Evolutionary conservation across 108 stramenopile genomes (phyloP).

Genomic region (Cyclotella kingstonii): DNA sequence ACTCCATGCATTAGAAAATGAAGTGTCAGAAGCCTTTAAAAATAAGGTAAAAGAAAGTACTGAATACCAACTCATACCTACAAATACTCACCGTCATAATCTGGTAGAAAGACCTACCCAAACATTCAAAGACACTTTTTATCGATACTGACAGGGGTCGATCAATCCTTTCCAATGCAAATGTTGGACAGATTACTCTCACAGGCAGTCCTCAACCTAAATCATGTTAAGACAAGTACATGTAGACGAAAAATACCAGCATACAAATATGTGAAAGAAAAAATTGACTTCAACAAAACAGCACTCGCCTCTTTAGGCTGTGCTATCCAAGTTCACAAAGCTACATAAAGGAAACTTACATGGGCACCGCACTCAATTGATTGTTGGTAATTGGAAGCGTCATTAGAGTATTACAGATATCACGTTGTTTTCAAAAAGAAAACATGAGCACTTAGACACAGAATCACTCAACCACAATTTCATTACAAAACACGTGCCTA

Average conservation of each 20-base stretch:
- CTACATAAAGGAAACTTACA: too few relatives aligned
- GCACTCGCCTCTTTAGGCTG: conserved; percentile 15
- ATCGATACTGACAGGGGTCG: not conserved
- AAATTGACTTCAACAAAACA: conserved; percentile 19
- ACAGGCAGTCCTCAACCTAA: conserved; percentile 4
- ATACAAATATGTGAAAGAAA: not conserved
- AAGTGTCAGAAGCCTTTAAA: too few relatives aligned
- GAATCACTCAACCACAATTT: too few relatives aligned
- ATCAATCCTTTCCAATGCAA: conserved; percentile 2
- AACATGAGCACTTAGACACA: too few relatives aligned
- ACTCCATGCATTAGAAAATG: too few relatives aligned
- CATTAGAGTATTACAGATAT: too few relatives aligned
- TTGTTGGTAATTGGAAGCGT: conserved; percentile 41
- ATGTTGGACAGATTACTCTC: conserved; percentile 7
- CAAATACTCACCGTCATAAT: conserved; percentile 5
- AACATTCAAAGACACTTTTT: conserved; percentile 2
- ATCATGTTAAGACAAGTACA: conserved; percentile 7
- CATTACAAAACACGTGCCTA: too few relatives aligned
- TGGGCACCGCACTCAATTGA: conserved; percentile 12
- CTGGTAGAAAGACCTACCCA: not conserved
- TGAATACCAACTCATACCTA: not conserved
- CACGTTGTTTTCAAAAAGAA: too few relatives aligned
- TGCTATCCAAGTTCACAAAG: too few relatives aligned
- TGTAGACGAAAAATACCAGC: conserved; percentile 5
- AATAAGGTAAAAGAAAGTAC: too few relatives aligned